Evolutionary conservation across 2,329 filamentous ascomycete species (phyloP).

Genomic region (Scedosporium boydii): DNA sequence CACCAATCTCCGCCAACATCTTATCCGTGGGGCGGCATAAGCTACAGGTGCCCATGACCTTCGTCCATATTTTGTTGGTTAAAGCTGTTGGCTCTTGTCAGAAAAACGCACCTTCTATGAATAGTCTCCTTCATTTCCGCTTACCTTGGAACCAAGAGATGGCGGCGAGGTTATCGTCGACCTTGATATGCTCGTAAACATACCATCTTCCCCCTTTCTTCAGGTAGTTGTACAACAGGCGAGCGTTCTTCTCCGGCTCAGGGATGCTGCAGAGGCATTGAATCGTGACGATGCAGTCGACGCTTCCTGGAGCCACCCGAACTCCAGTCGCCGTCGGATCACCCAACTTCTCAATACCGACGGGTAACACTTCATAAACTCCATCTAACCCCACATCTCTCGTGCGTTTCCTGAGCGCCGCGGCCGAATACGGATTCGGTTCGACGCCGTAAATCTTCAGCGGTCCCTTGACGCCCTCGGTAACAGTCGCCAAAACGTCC

Average conservation of each 20-base stretch:
- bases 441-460: conserved; percentile 52
- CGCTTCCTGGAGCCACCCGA: conserved; percentile 37
- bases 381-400: conserved; percentile 41
- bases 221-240: conserved; percentile 44
- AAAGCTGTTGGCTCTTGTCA: conserved; percentile 18
- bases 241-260: conserved; percentile 44
- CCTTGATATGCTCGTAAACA: conserved; percentile 50
- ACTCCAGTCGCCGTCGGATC: conserved; percentile 30
- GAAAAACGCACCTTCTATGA: no score
- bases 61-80: conserved; percentile 33
- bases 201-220: conserved; percentile 55
- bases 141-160: conserved; percentile 31
- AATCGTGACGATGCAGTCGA: conserved; percentile 53
- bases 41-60: conserved; percentile 29
- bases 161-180: conserved; percentile 21
- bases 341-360: conserved; percentile 50
- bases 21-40: conserved; percentile 27
- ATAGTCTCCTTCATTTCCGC: conserved; percentile 10
- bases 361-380: conserved; percentile 51
- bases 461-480: conserved; percentile 14
- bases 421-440: conserved; percentile 48
- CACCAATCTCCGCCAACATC: conserved; percentile 26
- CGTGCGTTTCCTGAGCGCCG: conserved; percentile 34
- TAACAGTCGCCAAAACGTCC: conserved; percentile 37
- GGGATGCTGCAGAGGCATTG: conserved; percentile 57